Evolutionary conservation across 78 protist species (phyloP).

Genomic region (Pigoraptor vietnamica): DNA sequence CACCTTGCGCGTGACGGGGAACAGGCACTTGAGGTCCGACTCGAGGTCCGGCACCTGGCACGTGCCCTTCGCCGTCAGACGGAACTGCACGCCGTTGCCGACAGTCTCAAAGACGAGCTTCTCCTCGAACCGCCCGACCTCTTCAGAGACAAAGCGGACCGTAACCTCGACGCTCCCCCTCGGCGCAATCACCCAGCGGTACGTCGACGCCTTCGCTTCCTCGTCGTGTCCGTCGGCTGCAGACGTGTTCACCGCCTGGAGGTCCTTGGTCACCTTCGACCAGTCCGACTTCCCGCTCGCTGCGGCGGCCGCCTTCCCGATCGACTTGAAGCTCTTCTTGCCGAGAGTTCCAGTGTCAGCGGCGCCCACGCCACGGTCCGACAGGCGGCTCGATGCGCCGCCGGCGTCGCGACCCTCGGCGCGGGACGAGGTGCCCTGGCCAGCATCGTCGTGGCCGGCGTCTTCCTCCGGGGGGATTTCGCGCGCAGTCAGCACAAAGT

Average conservation of each 20-base stretch:
- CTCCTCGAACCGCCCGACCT: neutral
- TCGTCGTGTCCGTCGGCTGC: neutral
- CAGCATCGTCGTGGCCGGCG: neutral
- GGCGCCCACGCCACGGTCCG: neutral
- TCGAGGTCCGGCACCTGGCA: neutral
- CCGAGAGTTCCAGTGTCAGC: neutral
- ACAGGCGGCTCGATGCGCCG: neutral
- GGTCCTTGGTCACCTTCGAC: neutral
- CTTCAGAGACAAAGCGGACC: neutral
- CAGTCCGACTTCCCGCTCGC: neutral
- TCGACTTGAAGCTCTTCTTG: neutral
- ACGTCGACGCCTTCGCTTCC: neutral
- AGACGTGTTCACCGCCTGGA: neutral
- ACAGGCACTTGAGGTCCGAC: neutral
- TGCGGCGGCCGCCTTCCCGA: neutral
- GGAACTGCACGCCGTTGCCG: neutral
- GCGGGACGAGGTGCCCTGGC: neutral
- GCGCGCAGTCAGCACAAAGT: neutral
- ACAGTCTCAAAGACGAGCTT: neutral
- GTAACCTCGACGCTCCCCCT: neutral
- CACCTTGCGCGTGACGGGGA: neutral
- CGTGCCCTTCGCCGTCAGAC: neutral
- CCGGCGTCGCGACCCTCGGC: neutral
- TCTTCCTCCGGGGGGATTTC: neutral
- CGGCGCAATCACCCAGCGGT: neutral